Conservation (phyloP, 2,329 filamentous ascomycete genomes). For the Reticulascus tulasneorum region DNA sequence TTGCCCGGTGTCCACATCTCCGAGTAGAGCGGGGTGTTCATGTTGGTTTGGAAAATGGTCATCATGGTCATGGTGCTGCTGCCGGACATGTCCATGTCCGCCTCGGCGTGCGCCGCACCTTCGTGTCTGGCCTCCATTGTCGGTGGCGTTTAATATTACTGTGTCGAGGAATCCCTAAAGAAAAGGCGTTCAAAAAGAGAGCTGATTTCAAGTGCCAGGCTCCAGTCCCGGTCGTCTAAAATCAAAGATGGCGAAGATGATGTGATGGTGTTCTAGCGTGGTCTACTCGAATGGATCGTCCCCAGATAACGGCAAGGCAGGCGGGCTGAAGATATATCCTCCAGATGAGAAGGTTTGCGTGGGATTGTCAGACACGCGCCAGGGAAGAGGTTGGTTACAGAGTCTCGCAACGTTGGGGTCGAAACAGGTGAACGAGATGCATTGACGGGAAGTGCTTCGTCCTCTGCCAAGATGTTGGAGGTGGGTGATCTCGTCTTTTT, state of each 20-base stretch:
- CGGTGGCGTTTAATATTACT: not conserved
- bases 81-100: constrained; percentile 2
- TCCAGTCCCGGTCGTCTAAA: constrained; percentile 10
- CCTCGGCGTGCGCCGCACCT: constrained; percentile 4
- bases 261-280: not conserved
- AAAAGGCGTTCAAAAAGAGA: not conserved
- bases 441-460: constrained; percentile 10
- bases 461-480: constrained; percentile 9
- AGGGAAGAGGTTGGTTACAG: constrained; percentile 6
- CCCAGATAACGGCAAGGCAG: too few relatives aligned
- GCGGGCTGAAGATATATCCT: constrained; percentile 9
- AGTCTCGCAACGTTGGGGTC: constrained; percentile 5
- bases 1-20: constrained; percentile 68
- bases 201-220: constrained; percentile 6
- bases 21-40: constrained; percentile 52
- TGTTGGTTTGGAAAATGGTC: constrained; percentile 58
- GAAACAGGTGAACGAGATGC: constrained; percentile 12
- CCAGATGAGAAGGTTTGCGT: constrained; percentile 14
- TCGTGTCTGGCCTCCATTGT: constrained; percentile 11
- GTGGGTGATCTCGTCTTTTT: constrained; percentile 8
- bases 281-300: too few relatives aligned
- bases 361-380: constrained; percentile 15
- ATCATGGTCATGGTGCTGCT: constrained; percentile 31
- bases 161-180: constrained; percentile 1
- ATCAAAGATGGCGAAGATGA: constrained; percentile 1